Evolutionary conservation across 768 basidiomycete genomes (phyloP).

Genomic region (Podaxis sp.): DNA sequence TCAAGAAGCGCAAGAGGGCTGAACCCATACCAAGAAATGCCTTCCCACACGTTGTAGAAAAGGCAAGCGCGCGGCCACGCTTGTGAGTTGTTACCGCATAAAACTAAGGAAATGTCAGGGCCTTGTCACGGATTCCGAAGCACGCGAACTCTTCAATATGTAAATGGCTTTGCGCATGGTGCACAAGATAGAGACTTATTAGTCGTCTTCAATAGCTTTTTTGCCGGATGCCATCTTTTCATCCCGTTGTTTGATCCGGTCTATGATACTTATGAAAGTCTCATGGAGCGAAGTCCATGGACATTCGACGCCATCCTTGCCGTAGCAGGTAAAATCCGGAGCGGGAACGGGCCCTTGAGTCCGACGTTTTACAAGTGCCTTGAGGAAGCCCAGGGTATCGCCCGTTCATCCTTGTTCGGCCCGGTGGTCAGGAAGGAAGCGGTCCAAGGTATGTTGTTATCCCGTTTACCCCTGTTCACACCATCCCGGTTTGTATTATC

Average conservation of each 20-base stretch:
- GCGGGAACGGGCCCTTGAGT: slow-evolving; percentile 82
- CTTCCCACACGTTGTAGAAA: slow-evolving; percentile 88
- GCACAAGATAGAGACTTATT: slow-evolving; percentile 28
- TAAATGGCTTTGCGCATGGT: slow-evolving; percentile 37
- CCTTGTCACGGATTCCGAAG: slow-evolving; percentile 81
- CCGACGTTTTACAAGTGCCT: slow-evolving; percentile 88
- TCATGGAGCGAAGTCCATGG: slow-evolving; percentile 93
- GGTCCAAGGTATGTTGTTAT: slow-evolving; percentile 65
- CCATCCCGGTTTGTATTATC: slow-evolving; percentile 8
- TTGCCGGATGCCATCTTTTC: slow-evolving; percentile 94
- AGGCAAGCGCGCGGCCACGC: slow-evolving; percentile 40
- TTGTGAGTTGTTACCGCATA: background rate
- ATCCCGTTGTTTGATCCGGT: slow-evolving; percentile 91
- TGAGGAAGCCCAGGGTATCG: slow-evolving; percentile 95
- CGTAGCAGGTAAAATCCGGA: slow-evolving; percentile 88
- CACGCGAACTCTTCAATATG: slow-evolving; percentile 91
- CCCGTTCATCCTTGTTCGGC: slow-evolving; percentile 89
- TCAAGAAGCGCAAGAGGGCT: slow-evolving; percentile 81
- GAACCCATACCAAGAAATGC: slow-evolving; percentile 84
- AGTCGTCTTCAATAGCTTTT: slow-evolving; percentile 66
- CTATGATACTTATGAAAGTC: slow-evolving; percentile 91
- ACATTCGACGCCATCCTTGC: slow-evolving; percentile 93
- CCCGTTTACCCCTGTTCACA: slow-evolving; percentile 12
- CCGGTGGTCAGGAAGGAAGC: slow-evolving; percentile 94
- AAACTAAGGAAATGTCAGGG: slow-evolving; percentile 44